Conservation (phyloP, 1,284 basidiomycete genomes). For the Fomitopsis schrenkii region DNA sequence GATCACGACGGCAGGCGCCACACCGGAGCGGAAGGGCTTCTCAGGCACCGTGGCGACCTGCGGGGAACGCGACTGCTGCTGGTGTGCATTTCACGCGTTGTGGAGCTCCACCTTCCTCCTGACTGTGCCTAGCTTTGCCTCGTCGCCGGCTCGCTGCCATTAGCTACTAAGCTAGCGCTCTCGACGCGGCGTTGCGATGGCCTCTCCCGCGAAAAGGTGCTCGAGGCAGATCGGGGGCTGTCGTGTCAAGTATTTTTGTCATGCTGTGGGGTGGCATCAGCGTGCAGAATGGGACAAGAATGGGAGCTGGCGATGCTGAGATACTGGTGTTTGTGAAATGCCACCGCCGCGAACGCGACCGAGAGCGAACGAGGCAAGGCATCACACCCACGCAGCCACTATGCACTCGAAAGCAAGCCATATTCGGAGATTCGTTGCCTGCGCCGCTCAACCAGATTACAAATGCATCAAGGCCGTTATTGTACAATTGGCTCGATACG, state of each 20-base stretch:
- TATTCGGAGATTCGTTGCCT: neutral
- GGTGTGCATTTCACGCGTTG: neutral
- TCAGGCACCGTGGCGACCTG: neutral
- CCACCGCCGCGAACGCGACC: neutral
- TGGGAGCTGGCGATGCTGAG: neutral
- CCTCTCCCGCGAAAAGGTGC: neutral
- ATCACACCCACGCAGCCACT: neutral
- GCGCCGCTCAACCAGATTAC: neutral
- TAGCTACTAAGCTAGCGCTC: neutral
- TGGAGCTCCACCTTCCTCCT: neutral
- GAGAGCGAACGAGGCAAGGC: neutral
- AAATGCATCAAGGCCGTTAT: neutral
- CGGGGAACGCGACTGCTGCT: neutral
- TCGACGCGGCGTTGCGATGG: neutral
- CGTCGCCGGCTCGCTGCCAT: neutral
- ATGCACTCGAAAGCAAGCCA: neutral
- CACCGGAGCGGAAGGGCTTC: neutral
- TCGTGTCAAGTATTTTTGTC: neutral
- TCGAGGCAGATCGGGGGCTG: neutral
- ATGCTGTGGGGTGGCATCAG: neutral
- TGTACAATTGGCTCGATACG: neutral
- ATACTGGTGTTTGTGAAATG: neutral
- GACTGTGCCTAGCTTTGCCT: neutral
- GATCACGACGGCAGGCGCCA: too few relatives aligned
- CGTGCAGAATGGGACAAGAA: neutral